Base-by-base conservation (phyloP, 2,329 filamentous ascomycete species). In the Fragosphaeria purpurea region DNA sequence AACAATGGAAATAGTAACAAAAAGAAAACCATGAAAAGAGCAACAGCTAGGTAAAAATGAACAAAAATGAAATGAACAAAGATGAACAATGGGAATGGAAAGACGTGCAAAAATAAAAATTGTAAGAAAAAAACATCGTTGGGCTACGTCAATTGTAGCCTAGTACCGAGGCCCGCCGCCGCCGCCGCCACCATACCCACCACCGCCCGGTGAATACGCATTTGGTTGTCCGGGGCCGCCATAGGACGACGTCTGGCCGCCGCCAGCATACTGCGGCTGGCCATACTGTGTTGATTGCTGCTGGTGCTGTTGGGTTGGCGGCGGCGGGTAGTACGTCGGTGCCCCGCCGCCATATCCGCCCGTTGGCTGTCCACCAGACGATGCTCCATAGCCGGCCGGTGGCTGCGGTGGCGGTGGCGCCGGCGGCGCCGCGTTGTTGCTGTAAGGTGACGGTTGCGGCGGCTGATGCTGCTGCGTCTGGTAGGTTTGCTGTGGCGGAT, bases 311-410 rank as follows among this genome's bases (percentile, higher is more conserved):
- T 50, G 48, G 10, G 43, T 22, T n/a, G 52, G 52, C 32, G 52
- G 52, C 2, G 52, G 52, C 5, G 52, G 52, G 46, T 46, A 53
- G 39, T 55, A 55, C 39, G 44, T 46, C 2, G 47, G 42, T 4
- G 53, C 9, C 32, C 46, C 42, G 22, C 47, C 47, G 22, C 61
- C 56, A 38, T 57, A 56, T 6, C 59, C 60, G 39, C 62, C 60
- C 4, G 41, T 13, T 47, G 61, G 57, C 47, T 62, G 58, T 10
- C 56, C 57, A 13, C 57, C 60, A 11, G 41, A 37, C 8, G 46
- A 42, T 8, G 35, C 38, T 2, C 43, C 44, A 43, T 55, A 53
- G 7, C 40, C 41, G 9, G 22, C 22, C 3, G 46, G 44, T 6
- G 44, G 47, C 32, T 41, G 33, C 30, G 53, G 50, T 4, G 50